Evolutionary conservation across 1,284 basidiomycete genomes (phyloP).

Genomic region (Vanrija pseudolonga): DNA sequence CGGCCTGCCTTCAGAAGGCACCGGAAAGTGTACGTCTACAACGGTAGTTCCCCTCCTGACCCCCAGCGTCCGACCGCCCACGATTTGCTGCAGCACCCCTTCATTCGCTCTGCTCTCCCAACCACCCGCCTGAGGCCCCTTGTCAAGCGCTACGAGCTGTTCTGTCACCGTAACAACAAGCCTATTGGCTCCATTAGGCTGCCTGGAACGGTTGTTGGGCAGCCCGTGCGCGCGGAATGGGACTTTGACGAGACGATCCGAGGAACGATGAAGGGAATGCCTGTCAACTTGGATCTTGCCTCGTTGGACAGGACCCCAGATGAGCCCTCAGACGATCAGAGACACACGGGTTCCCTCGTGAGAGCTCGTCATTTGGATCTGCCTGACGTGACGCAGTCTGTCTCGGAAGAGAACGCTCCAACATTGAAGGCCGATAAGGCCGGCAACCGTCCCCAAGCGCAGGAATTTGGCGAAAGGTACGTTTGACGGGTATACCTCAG

Average conservation of each 20-base stretch:
- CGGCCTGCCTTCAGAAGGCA: conserved; percentile 88
- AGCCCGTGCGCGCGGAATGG: conserved; percentile 82
- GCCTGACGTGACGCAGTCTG: conserved; percentile 41
- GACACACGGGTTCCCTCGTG: conserved; percentile 71
- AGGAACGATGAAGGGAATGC: conserved; percentile 64
- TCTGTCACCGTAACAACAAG: conserved; percentile 57
- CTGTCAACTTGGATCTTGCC: conserved; percentile 51
- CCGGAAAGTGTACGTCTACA: conserved; percentile 61
- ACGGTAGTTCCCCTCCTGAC: conserved; percentile 2
- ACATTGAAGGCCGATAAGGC: too few species aligned
- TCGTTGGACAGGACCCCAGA: conserved; percentile 67
- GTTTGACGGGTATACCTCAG: conserved; percentile 1
- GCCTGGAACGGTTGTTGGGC: conserved; percentile 21
- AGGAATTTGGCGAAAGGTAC: not conserved
- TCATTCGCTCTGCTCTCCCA: conserved; percentile 77
- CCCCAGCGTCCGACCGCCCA: conserved; percentile 78
- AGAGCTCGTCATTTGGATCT: conserved; percentile 58
- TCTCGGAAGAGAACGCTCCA: conserved; percentile 22
- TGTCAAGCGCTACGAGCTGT: conserved; percentile 68
- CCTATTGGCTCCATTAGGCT: conserved; percentile 49
- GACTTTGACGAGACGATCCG: conserved; percentile 68
- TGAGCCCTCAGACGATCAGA: conserved; percentile 56
- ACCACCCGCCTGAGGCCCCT: conserved; percentile 79
- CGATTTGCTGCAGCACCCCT: conserved; percentile 86
- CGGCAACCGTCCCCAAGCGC: too few species aligned